Evolutionary conservation across 2,329 filamentous ascomycete genomes (phyloP), one percentile per base, ranked within the genome.

Genomic region (Aspergillus calidoustus): DNA sequence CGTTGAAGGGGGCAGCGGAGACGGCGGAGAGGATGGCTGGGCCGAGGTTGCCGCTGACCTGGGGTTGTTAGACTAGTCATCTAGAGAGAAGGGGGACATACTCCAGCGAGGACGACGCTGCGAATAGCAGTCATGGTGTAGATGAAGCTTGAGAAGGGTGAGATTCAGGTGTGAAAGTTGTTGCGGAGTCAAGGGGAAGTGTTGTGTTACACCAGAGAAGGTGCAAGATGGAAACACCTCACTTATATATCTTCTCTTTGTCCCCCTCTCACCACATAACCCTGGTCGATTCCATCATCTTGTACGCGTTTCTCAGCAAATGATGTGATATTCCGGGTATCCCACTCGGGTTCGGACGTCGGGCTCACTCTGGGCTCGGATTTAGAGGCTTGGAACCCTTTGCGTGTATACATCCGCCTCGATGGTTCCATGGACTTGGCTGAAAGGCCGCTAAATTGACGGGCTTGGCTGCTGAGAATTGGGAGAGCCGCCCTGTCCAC

Each of bases 41-140:
- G 38, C 72, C 73, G 17, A 74, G 66, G 43, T 72, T 74, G 17
- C 74, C 74, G 41, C 64, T 74, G 13, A 68, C 71, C 68, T 69
- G 53, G 9, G 23, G 17, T 51, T 31, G 23, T 55, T 43, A 51
- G 48, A n/a, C 15, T 5, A 8, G 13, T 30, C 4, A n/a, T n/a
- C n/a, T n/a, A 51, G 7, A 48, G 7, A 48, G 28, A 8, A 9
- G 44, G 8, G 13, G 25, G 17, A 52, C 48, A 7, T 57, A 57
- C 55, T 15, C 55, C 55, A 8, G 55, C 55, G 38, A 57, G 31
- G 38, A 52, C 55, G 19, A 57, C 55, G 19, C 46, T 57, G 31
- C 46, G 48, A 47, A 57, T 57, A 7, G 48, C 13, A 17, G 38
- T 4, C 47, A 51, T 57, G 19, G 9, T 41, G 30, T 22, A 23